Conservation (phyloP, 2,329 filamentous ascomycete genomes). For the Botryotinia globosa region DNA sequence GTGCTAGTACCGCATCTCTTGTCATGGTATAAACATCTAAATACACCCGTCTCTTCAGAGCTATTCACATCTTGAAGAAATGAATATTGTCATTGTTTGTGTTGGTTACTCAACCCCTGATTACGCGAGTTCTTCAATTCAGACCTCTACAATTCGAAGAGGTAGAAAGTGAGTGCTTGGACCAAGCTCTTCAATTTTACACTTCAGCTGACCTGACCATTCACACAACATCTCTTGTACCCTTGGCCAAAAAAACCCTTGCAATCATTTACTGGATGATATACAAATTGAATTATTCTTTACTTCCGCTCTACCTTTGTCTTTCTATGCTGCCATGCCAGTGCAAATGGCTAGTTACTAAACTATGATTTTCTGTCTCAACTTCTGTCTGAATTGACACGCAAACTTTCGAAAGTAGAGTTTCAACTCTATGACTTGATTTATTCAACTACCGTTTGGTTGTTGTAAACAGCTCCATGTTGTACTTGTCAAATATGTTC, state of each 20-base stretch:
- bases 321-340: not conserved
- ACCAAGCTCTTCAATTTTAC: not conserved
- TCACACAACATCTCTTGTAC: not conserved
- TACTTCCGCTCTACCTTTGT: not conserved
- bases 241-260: not conserved
- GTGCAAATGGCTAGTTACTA: not conserved
- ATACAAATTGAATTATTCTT: not conserved
- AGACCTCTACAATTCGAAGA: not conserved
- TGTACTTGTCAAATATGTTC: not conserved
- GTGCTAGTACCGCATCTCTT: not conserved
- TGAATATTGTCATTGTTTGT: not conserved
- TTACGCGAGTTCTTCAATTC: not conserved
- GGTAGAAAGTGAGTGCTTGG: not conserved
- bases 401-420: not conserved
- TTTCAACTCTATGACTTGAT: not conserved
- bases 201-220: not conserved
- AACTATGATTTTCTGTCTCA: not conserved
- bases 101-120: not conserved
- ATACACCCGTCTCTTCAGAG: not conserved
- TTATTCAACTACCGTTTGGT: not conserved
- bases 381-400: not conserved
- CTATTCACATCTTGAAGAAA: not conserved
- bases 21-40: too few species aligned
- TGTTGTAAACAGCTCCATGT: not conserved
- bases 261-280: not conserved